Evolutionary conservation across 345 rosid species (phyloP), one percentile per base, ranked within the genome.

Genomic region (Eucalyptus pauciflora): DNA sequence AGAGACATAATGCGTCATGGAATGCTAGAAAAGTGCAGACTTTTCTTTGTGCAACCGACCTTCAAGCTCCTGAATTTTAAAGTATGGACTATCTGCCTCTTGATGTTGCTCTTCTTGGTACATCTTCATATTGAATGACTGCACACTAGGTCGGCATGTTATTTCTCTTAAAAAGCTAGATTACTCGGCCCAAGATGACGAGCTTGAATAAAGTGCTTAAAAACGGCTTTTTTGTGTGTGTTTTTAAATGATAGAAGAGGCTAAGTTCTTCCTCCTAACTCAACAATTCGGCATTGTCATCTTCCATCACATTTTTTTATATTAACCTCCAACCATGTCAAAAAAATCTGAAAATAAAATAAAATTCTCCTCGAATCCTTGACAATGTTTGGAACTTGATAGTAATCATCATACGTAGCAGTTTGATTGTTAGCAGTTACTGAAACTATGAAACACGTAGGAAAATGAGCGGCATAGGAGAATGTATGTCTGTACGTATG

Each of bases 51-150:
- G 91, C 69, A 98, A 91, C 89, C 95, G 96, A 91, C 92, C 90
- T 91, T 94, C 95, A 90, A 96, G 96, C 92, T 95, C 97, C 91
- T 89, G 89, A 90, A 96, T 93, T 92, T 92, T 95, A 87, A 95
- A 96, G 86, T 91, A 89, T 88, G 96, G 97, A 90, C 91, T 90
- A 86, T 94, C 95, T 83, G 90, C 96, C 93, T 96, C 97, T 87
- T 96, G 96, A 91, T 81, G 93, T 91, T 93, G 95, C 94, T 94
- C 95, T 88, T 95, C 95, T 90, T 91, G 81, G 54, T 86, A 83
- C 89, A 88, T 89, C 98, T 97, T 92, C 88, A 88, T 50, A 86
- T 86, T 37, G 27, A 56, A n/a, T 29, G 31, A 51, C 37, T 50
- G 29, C 13, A 20, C 87, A 10, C 45, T 7, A 51, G 54, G 27